A percentile compares a stretch with the other conserved stretches of the same genome.
phyloP scores from a whole-genome alignment of 78 protist genomes.

The Pelomyxa schiedti region DNA sequence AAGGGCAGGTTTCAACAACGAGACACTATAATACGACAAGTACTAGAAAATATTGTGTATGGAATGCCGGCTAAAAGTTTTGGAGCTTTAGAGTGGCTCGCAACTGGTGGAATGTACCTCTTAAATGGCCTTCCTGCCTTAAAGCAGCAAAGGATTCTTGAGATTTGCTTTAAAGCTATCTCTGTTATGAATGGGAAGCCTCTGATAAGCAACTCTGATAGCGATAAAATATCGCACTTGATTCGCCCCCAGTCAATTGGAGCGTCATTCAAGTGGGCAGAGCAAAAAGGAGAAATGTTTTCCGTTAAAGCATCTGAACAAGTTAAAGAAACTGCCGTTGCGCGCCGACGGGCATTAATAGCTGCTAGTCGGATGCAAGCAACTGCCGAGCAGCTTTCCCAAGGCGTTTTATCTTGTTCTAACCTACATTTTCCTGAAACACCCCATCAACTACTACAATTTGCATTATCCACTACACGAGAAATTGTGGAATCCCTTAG shows the following conservation, averaged over 20 bases:
- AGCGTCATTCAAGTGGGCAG: constrained; percentile 4
- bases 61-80: not conserved
- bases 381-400: not conserved
- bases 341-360: constrained; percentile 23
- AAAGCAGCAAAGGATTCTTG: constrained; percentile 1
- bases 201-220: not conserved
- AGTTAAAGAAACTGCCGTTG: constrained; percentile 27
- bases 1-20: constrained; percentile 19
- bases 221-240: not conserved
- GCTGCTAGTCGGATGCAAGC: constrained; percentile 13
- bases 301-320: constrained; percentile 47
- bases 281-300: constrained; percentile 43
- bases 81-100: constrained; percentile 17
- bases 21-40: constrained; percentile 17
- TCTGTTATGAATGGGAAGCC: not conserved
- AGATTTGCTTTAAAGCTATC: not conserved
- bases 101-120: constrained; percentile 30
- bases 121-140: constrained; percentile 9
- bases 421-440: too few relatives aligned
- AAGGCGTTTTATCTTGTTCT: too few relatives aligned
- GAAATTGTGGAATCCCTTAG: too few relatives aligned
- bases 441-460: too few relatives aligned
- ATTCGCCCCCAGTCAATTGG: not conserved
- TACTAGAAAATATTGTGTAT: constrained; percentile 4
- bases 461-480: too few relatives aligned